Evolutionary conservation across 1,284 basidiomycete species (phyloP).

Genomic region (Sporisorium graminicola): DNA sequence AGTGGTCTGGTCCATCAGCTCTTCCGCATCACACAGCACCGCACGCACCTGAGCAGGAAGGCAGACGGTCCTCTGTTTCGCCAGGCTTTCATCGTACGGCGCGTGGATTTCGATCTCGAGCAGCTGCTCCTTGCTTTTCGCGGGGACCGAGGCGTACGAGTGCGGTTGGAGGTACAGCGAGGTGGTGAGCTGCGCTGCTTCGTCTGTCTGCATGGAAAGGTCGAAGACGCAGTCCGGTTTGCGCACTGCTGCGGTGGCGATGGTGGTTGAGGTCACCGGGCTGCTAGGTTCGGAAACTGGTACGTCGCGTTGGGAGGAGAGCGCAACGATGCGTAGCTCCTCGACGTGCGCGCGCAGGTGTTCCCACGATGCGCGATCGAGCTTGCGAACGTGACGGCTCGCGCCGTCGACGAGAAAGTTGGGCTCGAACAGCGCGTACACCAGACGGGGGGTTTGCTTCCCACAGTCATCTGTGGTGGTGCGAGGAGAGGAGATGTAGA

Average conservation of each 20-base stretch:
- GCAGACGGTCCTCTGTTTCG: slow-evolving; percentile 9
- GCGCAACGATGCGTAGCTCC: slow-evolving; percentile 46
- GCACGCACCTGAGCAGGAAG: slow-evolving; percentile 26
- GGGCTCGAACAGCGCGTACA: slow-evolving; percentile 52
- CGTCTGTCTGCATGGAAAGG: slow-evolving; percentile 18
- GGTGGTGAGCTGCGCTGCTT: background rate
- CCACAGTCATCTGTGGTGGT: background rate
- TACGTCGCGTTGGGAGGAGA: slow-evolving; percentile 15
- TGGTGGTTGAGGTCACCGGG: background rate
- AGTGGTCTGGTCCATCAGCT: background rate
- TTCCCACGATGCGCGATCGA: slow-evolving; percentile 49
- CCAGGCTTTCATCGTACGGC: slow-evolving; percentile 5
- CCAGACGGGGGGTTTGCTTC: slow-evolving; percentile 6
- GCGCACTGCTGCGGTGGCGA: background rate
- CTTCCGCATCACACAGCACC: slow-evolving; percentile 32
- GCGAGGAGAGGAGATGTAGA: slow-evolving; percentile 22
- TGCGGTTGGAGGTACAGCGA: slow-evolving; percentile 36
- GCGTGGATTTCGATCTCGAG: slow-evolving; percentile 34
- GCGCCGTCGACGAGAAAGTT: slow-evolving; percentile 44
- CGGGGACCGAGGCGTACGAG: slow-evolving; percentile 25
- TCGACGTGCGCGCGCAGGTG: slow-evolving; percentile 45
- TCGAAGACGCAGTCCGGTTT: slow-evolving; percentile 41
- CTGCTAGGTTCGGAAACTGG: too few relatives aligned
- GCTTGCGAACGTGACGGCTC: slow-evolving; percentile 11
- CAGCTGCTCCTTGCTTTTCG: slow-evolving; percentile 28